Base-by-base conservation (phyloP, 108 stramenopile genomes). In the Thalassiosira profunda region DNA sequence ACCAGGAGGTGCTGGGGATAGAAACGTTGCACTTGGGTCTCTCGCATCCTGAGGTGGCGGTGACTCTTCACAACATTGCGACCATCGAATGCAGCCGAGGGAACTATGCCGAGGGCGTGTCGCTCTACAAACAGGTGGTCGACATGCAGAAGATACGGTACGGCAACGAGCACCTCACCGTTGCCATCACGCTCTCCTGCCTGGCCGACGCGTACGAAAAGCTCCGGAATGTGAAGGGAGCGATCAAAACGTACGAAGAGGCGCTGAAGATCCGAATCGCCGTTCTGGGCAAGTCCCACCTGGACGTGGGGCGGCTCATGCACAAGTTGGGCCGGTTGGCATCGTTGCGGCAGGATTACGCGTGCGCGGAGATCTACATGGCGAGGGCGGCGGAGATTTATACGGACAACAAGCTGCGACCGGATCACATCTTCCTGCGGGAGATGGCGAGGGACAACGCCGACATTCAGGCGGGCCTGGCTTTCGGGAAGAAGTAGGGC, bases 1-100 rank as follows among this genome's bases (percentile, higher is more conserved):
- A 92, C 63, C 91, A 91, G 65, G 86, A 91, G 64, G 94, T 92
- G n/a, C 60, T 95, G 20, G 84, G 84, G 5, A 92, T 95, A 15
- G 94, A 95, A 76, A 88, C 89, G 0, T 67, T 83, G 55, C 82
- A 88, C n/a, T 79, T 95, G 5, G 94, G 94, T 15, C 58, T 90
- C 11, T 88, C 88, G 12, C 94, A 95, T 72, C 91, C 94, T 12
- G 91, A 92, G 58, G 91, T 95, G 14, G 86, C 85, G 28, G 84
- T 95, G 9, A 89, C 94, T 10, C 71, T 95, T 26, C 94, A 92
- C 81, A 95, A 95, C 34, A 86, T 95, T 68, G 94, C 91, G 8
- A 92, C 91, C 7, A 92, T 95, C 60, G 94, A 95, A 74, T 90
- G 87, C n/a, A 85, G 86, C 31, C 73, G 91, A 1, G 90, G 91